Conservation (phyloP, 257 asterid species). For the Anisodus tanguticus region DNA sequence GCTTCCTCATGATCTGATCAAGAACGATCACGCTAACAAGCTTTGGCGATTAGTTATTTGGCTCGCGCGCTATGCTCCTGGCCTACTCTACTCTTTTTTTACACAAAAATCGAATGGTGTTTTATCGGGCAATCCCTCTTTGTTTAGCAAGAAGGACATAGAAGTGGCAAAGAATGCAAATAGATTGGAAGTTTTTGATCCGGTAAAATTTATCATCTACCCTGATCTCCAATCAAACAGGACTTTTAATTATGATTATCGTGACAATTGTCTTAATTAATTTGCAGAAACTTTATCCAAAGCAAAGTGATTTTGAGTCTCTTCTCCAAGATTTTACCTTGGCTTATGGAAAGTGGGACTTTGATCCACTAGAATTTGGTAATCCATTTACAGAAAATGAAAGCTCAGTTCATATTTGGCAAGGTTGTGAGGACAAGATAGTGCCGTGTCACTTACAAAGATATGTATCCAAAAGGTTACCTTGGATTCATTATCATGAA, state of each 20-base stretch:
- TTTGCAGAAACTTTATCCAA: conserved; percentile 36
- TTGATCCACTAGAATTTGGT: conserved; percentile 72
- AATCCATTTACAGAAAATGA: conserved; percentile 51
- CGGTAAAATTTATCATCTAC: neutral
- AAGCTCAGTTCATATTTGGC: conserved; percentile 51
- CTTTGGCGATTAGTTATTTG: conserved; percentile 59
- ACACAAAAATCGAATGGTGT: conserved; percentile 73
- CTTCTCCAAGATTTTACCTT: conserved; percentile 69
- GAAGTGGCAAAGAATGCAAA: conserved; percentile 69
- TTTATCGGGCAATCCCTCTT: conserved; percentile 68
- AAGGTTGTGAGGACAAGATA: conserved; percentile 53
- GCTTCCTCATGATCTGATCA: conserved; percentile 61
- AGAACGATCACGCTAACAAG: conserved; percentile 69
- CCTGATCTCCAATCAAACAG: neutral
- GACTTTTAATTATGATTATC: neutral
- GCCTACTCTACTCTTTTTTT: conserved; percentile 76
- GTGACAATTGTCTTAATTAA: neutral
- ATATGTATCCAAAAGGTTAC: conserved; percentile 60
- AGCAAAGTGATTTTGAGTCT: conserved; percentile 59
- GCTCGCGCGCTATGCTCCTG: conserved; percentile 59
- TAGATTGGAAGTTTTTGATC: neutral
- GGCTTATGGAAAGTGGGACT: conserved; percentile 89
- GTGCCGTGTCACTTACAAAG: conserved; percentile 65
- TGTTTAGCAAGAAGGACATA: conserved; percentile 68
- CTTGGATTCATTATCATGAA: conserved; percentile 89